Base-by-base conservation (phyloP, 805 yeast genomes). In the Starmerella khaoyaiensis region DNA sequence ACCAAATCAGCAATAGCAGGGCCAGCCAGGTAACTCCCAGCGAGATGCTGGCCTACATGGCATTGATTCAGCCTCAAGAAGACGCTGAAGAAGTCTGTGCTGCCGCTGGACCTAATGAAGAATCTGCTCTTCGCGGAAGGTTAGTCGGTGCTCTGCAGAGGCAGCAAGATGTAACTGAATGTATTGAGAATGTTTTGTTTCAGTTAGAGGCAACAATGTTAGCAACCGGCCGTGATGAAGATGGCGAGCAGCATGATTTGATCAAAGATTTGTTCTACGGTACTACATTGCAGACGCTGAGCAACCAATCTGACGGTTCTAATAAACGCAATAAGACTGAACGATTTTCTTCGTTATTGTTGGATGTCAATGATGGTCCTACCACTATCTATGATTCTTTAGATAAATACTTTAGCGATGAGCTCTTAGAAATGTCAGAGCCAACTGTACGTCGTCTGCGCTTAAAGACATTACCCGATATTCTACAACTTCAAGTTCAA, bases 151-250 rank as follows among this genome's bases (percentile, higher is more conserved):
- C 53, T 2, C 31, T 49, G 25, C 50, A 49, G 34, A 45, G 93
- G 46, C 98, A 90, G 55, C 98, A 90, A 56, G 98, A 90, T 62
- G 97, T 90, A 15, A 84, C 96, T 0, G 98, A 90, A 55, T 87
- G 97, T 57, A 84, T 87, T 52, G 93, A 86, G 38, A 90, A 90
- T 56, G 96, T 90, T 6, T 65, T 86, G 11, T 80, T 78, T 46
- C 97, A 87, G 56, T 62, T 90, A 25, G 96, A 87, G 54, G 81
- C 93, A 19, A 40, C 48, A 1, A 39, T 43, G 34, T 16, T 31
- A 8, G 39, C 46, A 4, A 93, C 94, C 0, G 66, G 80, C 40
- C 14, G 14, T 19, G 51, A 43, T 14, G 33, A 21, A 4, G 64
- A 60, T 19, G 86, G 84, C 49, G 97, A 87, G 55, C 96, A 87